A percentile compares a stretch with the other conserved stretches of the same genome.
Evolutionary conservation across 2,329 filamentous ascomycete species (phyloP).

Genomic region (Grosmannia serpens): DNA sequence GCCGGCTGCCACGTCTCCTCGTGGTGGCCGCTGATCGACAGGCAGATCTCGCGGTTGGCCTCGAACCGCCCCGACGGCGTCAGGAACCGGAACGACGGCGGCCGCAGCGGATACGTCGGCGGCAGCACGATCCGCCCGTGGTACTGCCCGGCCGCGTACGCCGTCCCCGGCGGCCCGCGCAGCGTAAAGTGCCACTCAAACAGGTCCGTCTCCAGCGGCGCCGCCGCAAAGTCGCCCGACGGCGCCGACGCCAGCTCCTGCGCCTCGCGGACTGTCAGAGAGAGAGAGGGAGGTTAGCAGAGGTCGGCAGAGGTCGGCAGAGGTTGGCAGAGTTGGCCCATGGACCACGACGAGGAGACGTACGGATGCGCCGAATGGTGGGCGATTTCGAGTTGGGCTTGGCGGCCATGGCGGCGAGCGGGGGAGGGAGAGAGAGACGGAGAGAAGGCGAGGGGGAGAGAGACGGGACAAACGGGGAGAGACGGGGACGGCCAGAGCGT

Average conservation of each 20-base stretch:
- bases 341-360: conserved; percentile 16
- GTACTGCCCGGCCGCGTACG: conserved; percentile 75
- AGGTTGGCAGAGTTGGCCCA: too few relatives aligned
- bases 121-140: conserved; percentile 92
- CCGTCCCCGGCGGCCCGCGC: conserved; percentile 72
- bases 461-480: too few relatives aligned
- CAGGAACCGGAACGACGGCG: conserved; percentile 89
- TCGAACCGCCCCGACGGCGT: conserved; percentile 91
- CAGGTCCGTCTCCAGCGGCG: conserved; percentile 77
- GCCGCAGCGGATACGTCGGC: conserved; percentile 78
- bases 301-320: background rate
- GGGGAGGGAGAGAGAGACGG: background rate
- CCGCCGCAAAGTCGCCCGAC: conserved; percentile 74
- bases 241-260: conserved; percentile 71
- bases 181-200: conserved; percentile 99
- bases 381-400: conserved; percentile 65
- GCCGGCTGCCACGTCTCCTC: conserved; percentile 98
- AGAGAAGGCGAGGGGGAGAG: too few relatives aligned
- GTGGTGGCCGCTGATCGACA: conserved; percentile 88
- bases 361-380: conserved; percentile 75
- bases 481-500: too few relatives aligned
- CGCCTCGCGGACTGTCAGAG: conserved; percentile 68
- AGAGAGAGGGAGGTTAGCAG: conserved; percentile 2
- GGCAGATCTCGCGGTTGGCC: conserved; percentile 91
- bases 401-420: conserved; percentile 15